These are phyloP conservation scores for Thelonectria blattea DNA, from an alignment of 2,329 filamentous ascomycete genomes.

Conservation along the genomic window DNA sequence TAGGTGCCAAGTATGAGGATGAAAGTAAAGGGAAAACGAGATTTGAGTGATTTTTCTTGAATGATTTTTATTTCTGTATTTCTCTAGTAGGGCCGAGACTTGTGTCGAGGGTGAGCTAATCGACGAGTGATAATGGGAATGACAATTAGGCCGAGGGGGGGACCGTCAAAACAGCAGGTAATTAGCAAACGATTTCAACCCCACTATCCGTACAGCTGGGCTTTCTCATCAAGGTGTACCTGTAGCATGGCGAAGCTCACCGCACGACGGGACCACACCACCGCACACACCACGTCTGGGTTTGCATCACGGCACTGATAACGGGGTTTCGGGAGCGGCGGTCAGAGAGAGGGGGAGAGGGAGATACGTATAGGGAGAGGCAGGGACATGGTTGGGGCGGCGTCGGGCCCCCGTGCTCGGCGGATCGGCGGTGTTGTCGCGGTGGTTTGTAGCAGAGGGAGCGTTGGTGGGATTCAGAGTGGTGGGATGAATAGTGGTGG, in stretches of 20 bases:
- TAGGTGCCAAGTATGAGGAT: background rate
- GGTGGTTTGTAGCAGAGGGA: background rate
- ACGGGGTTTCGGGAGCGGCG: background rate
- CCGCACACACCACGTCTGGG: background rate
- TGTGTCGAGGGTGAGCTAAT: background rate
- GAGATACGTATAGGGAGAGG: too few species aligned
- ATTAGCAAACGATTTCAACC: background rate
- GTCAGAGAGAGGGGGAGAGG: too few species aligned
- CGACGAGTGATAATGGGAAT: background rate
- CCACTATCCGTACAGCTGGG: background rate
- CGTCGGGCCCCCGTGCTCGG: background rate
- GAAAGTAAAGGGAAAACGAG: background rate
- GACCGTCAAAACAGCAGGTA: background rate
- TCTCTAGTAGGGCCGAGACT: background rate
- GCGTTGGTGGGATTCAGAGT: background rate
- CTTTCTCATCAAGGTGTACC: background rate
- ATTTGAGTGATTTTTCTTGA: conserved; percentile 21
- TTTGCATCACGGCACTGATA: background rate
- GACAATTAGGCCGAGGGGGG: background rate
- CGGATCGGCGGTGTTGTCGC: background rate
- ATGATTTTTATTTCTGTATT: background rate
- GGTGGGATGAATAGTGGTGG: too few species aligned
- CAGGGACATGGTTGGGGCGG: background rate
- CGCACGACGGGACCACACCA: background rate
- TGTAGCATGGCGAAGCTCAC: background rate